Base-by-base conservation (phyloP, 805 yeast genomes). In the Lipomyces spencermartinsiae region DNA sequence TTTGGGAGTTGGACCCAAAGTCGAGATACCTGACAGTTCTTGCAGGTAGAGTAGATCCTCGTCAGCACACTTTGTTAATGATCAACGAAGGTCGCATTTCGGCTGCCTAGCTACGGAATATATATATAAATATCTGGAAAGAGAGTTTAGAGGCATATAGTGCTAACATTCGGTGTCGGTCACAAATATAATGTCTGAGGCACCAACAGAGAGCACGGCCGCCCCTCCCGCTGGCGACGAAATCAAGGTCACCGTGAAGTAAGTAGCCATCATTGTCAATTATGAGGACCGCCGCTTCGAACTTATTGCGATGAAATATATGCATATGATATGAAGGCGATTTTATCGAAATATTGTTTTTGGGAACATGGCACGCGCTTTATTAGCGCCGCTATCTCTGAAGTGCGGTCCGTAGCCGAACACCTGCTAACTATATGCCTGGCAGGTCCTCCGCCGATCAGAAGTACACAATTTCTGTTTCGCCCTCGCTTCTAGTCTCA, bases 391-490 rank as follows among this genome's bases (percentile, higher is more conserved):
- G 22, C 49, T 43, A 19, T 7, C 49, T 5, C 29, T 19, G 22
- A n/a, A n/a, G 10, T 43, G 49, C n/a, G n/a, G 19, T 19, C 4
- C 14, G 43, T 16, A 12, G 43, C 43, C 1, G 49, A 43, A n/a
- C 68, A 6, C 7, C 31, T 22, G 54, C 53, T 63, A 53, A 54
- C 61, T 16, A n/a, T 49, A 55, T 55, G 43, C 43, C n/a, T 56
- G 29, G 25, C 49, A 69, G 72, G 39, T 69, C 72, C 31, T 63
- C 72, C 7, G 72, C 72, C 37, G 97, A 92, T 77, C 86, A 88
- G 79, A 92, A 91, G 79, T 89, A 89, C 81, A 87, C 88, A 60
- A 83, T 93, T 61, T 76, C 83, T 4, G 84, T 91, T 35, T 81
- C 84, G 22, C 78, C 86, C 0, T 72, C 84, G 16, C 77, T 83